phyloP scores from a whole-genome alignment of 148 eudicot species.

The Amaranthus hypochondriacus region DNA sequence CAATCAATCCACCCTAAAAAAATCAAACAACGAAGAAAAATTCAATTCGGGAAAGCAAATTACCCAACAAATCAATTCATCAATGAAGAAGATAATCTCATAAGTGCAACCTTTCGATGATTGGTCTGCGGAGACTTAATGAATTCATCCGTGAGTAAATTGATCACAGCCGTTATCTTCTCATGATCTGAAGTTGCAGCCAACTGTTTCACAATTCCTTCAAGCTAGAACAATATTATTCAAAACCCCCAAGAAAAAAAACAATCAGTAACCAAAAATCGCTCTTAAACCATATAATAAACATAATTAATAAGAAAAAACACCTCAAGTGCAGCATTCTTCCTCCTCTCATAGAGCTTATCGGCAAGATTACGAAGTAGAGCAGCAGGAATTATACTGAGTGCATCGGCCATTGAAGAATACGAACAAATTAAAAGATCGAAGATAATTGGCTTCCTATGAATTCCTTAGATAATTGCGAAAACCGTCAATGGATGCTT shows the following conservation, averaged over 20 bases:
- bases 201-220: conserved; percentile 90
- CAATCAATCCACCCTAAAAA: conserved; percentile 93
- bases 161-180: conserved; percentile 79
- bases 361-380: conserved; percentile 87
- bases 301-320: background rate
- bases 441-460: too few species aligned
- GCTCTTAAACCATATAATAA: background rate
- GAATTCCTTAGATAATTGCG: too few species aligned
- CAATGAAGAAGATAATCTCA: background rate
- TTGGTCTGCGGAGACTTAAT: conserved; percentile 80
- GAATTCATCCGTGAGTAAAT: conserved; percentile 62
- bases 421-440: background rate
- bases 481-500: background rate
- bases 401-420: conserved; percentile 56
- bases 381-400: conserved; percentile 52
- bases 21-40: conserved; percentile 11
- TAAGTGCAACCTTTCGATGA: conserved; percentile 58
- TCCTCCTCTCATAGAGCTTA: conserved; percentile 94
- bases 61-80: background rate
- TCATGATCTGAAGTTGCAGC: conserved; percentile 69
- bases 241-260: background rate
- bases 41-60: background rate
- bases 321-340: conserved; percentile 97
- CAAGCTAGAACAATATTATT: conserved; percentile 43
- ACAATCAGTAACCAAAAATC: background rate